Base-by-base conservation (phyloP, 148 eudicot species). In the Camellia sinensis region DNA sequence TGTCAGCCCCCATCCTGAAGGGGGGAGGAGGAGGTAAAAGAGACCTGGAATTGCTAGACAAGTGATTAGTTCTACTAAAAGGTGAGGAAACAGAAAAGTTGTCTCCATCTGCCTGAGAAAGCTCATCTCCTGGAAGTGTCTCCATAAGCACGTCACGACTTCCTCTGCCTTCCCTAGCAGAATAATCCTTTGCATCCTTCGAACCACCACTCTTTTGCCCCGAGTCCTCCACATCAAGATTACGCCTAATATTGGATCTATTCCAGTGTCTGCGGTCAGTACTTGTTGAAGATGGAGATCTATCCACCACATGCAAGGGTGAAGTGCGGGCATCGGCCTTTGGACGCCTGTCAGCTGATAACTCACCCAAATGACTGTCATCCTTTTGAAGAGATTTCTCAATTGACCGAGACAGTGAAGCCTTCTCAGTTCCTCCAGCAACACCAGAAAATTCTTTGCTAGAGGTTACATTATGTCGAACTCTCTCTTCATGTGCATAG, bases 171-270 rank as follows among this genome's bases (percentile, higher is more conserved):
- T 92, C 97, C 82, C 86, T 88, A 59, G 81, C 77, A 80, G 86
- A 70, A 50, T 81, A 80, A 71, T 92, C 98, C 83, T 89, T 89
- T 53, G 80, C 71, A 71, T 91, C 92, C 82, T 88, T 89, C 13
- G 92, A 91, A 81, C 93, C 92, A 84, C 87, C 87, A 79, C 88
- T 86, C 80, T 92, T 89, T 84, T 87, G 92, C 78, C 89, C 93
- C 11, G 86, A 86, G 73, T 93, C 97, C 61, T 91, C 96, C 66
- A 80, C 79, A 84, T 93, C 97, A 83, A 88, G 84, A 82, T 87
- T 91, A 46, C 90, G 86, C 77, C 93, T 85, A 80, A 87, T 84
- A 57, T 87, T 86, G 77, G 89, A 74, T 83, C 92, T 91, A 80
- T 73, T 91, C 73, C 82, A 71, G 79, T 87, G 85, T 82, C 91